Base-by-base conservation (phyloP, 768 basidiomycete genomes). In the Pulveroboletus sp. region DNA sequence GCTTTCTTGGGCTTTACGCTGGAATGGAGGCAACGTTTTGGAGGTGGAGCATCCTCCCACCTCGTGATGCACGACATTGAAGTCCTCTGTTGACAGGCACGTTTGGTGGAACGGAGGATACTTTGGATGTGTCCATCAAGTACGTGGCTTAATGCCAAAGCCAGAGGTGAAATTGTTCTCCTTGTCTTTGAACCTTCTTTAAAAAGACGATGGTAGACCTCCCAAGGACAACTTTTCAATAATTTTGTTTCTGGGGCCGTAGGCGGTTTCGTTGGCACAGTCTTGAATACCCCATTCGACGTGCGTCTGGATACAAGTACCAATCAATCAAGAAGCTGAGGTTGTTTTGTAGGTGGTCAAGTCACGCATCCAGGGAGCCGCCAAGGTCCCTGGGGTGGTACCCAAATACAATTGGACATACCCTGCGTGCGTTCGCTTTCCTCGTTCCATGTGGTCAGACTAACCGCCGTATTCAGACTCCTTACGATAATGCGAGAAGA, bases 11-110 rank as follows among this genome's bases (percentile, higher is more conserved):
- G 17, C 70, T 97, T 24, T 97, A 97, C 63, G 82, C 82, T 21
- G 94, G 96, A 32, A 94, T 98, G 88, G 96, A 98, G 66, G 81
- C 92, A 11, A 98, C 95, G 2, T 95, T 97, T 73, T 97, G 95
- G 95, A 81, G 94, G 90, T 89, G 15, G 37, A 17, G 24, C 12
- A 21, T 33, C 21, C 17, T 15, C 37, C n/a, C 12, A n/a, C 18
- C 17, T 14, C 3, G 27, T 38, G 32, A 17, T 12, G 27, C 42
- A 15, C 1, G 30, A 27, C 17, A 39, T n/a, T 49, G 28, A 59
- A 6, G 3, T 10, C 8, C 40, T 28, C 15, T 44, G 42, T 35
- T 39, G 36, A 38, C 41, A 89, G 87, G 61, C 90, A 93, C 59
- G 59, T 91, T 28, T 86, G 82, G 78, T 94, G 89, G 90, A 91